phyloP scores from a whole-genome alignment of 352 stramenopile species.

The Pythium phragmiticola region DNA sequence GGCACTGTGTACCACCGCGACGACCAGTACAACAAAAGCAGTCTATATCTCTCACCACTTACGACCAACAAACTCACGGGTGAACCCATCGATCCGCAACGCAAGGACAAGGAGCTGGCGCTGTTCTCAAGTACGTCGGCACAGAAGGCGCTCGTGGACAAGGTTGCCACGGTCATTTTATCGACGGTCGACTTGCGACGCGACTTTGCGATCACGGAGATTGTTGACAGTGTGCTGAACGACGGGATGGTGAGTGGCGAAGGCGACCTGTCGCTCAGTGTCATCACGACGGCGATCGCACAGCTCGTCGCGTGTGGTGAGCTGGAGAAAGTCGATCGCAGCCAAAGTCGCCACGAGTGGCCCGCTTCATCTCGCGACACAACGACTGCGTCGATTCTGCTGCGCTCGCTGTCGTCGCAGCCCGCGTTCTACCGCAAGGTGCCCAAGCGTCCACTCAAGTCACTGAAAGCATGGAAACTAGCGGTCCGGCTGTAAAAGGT shows the following conservation, averaged over 20 bases:
- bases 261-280: constrained; percentile 35
- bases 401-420: constrained; percentile 31
- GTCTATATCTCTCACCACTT: constrained; percentile 69
- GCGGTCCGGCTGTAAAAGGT: constrained; percentile 4
- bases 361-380: constrained; percentile 16
- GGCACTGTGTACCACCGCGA: constrained; percentile 67
- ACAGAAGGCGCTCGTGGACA: constrained; percentile 32
- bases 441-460: constrained; percentile 63
- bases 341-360: neutral
- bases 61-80: constrained; percentile 31
- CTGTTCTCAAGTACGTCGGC: constrained; percentile 23
- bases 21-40: constrained; percentile 79
- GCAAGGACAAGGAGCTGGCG: constrained; percentile 13
- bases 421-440: constrained; percentile 61
- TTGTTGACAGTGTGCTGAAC: constrained; percentile 49
- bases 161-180: constrained; percentile 48
- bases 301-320: constrained; percentile 50
- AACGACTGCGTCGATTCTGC: constrained; percentile 21
- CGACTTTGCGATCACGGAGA: constrained; percentile 52
- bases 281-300: constrained; percentile 57
- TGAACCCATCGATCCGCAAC: constrained; percentile 19
- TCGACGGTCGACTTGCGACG: constrained; percentile 58
- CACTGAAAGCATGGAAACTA: constrained; percentile 67
- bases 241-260: constrained; percentile 2
- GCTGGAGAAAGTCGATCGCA: constrained; percentile 45